Evolutionary conservation across 2,329 filamentous ascomycete species (phyloP), one percentile per base, ranked within the genome.

Genomic region (Hypoxylon sp.): DNA sequence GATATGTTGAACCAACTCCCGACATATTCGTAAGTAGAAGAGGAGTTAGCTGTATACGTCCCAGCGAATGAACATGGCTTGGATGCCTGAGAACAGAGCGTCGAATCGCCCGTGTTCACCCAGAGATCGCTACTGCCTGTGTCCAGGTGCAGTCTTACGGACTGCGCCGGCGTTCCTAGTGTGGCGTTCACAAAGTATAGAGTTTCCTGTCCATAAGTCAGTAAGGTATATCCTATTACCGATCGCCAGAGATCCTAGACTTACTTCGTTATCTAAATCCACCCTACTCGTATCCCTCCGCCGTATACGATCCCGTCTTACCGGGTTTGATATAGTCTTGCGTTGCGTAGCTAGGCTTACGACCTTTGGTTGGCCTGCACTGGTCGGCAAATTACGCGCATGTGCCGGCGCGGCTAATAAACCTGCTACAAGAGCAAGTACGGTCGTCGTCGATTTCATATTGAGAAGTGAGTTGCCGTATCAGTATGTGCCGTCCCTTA

Each of bases 1-100:
- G 89, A 88, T 67, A 97, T 97, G 79, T 94, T 94, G 81, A 97
- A 97, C 63, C 88, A 83, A 72, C 86, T 88, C 66, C 88, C 89
- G 56, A 97, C 77, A 73, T 89, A 93, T 32, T 83, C 72, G 77
- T 94, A 94, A 1, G 92, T 91, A 1, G 91, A 92, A 0, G 93
- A 97, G 0, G 82, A 77, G 74, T 91, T 90, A 41, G 91, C 84
- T 44, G 79, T 76, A 76, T 93, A 97, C 1, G 87, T 87, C 13
- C 91, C 92, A 0, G 87, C 84, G 17, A 77, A 78, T 5, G 77
- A 71, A 73, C 92, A 95, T 1, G 84, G 83, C 13, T 81, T 73
- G 1, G 76, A 74, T 1, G 73, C 70, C 4, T 76, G 72, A 6
- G 74, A 72, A 74, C 92, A 96, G 15, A 91, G 76, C 0, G 71